phyloP scores from a whole-genome alignment of 257 asterid genomes.

The Craterostigma plantagineum region DNA sequence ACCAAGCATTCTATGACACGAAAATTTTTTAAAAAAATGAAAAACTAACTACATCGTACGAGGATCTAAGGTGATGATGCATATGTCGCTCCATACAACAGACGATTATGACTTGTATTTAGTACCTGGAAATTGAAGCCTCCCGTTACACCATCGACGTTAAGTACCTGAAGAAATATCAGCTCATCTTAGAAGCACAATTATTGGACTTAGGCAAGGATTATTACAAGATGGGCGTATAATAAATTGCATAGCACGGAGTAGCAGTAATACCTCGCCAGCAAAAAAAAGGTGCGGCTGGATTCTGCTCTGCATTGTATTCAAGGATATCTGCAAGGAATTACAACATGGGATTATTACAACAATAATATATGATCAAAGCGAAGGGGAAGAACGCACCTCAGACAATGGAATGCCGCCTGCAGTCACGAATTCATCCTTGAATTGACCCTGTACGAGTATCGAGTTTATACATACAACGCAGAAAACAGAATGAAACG shows the following conservation, averaged over 20 bases:
- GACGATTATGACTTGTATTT: too few species aligned
- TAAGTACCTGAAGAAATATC: slow-evolving; percentile 70
- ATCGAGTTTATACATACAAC: slow-evolving; percentile 5
- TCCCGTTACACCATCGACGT: slow-evolving; percentile 80
- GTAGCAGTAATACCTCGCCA: slow-evolving; percentile 52
- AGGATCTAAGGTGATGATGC: too few species aligned
- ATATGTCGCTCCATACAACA: too few species aligned
- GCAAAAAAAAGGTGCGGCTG: slow-evolving; percentile 56
- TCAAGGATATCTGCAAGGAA: slow-evolving; percentile 57
- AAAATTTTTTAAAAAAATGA: not conserved
- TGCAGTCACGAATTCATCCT: slow-evolving; percentile 95
- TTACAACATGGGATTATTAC: too few species aligned
- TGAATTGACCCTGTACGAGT: slow-evolving; percentile 98
- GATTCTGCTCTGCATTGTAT: slow-evolving; percentile 72
- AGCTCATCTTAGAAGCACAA: not conserved
- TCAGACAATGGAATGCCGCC: slow-evolving; percentile 96
- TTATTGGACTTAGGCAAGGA: not conserved
- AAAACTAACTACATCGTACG: not conserved
- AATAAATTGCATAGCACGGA: too few species aligned
- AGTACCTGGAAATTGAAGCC: slow-evolving; percentile 94
- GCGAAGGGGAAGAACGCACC: slow-evolving; percentile 25
- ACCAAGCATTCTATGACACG: slow-evolving; percentile 81
- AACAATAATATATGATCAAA: too few species aligned
- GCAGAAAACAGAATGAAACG: slow-evolving; percentile 6
- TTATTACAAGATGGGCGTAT: not conserved